Conservation (phyloP, 1,284 basidiomycete species). For the Ceratobasidium sp. region DNA sequence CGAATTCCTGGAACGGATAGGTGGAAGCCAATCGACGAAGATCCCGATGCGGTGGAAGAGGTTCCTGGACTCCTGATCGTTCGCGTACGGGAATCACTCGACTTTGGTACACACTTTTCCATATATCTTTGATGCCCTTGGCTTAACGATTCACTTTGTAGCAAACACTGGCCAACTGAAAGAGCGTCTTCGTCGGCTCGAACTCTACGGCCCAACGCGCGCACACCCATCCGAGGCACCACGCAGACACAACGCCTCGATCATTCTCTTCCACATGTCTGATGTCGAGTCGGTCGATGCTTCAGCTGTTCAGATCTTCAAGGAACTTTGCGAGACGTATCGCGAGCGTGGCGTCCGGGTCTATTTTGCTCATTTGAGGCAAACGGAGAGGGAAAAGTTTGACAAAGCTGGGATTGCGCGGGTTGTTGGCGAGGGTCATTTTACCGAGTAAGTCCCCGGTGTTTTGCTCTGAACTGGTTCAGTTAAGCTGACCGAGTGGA, state of each 20-base stretch:
- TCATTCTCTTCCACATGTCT: conserved; percentile 88
- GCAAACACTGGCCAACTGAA: conserved; percentile 83
- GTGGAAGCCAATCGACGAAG: conserved; percentile 84
- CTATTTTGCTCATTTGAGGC: conserved; percentile 80
- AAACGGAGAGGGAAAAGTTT: conserved; percentile 65
- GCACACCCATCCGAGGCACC: conserved; percentile 89
- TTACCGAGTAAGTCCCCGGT: conserved; percentile 67
- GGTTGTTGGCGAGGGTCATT: conserved; percentile 71
- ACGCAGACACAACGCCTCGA: conserved; percentile 72
- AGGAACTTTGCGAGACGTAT: conserved; percentile 81
- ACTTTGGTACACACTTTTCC: conserved; percentile 64
- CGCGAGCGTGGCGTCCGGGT: conserved; percentile 76
- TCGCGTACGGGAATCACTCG: conserved; percentile 79
- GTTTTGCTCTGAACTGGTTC: background rate
- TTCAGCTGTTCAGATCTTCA: conserved; percentile 85
- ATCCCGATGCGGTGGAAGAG: conserved; percentile 76
- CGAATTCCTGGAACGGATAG: conserved; percentile 80
- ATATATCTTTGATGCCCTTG: background rate
- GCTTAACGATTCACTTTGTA: conserved; percentile 46
- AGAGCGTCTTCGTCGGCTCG: conserved; percentile 83
- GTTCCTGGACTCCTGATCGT: conserved; percentile 82
- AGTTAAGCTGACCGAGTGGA: background rate
- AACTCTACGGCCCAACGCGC: conserved; percentile 77
- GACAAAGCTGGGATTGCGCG: conserved; percentile 69
- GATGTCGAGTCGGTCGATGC: conserved; percentile 87